Evolutionary conservation across 352 stramenopile species (phyloP).

Genomic region (Globisporangium solare): DNA sequence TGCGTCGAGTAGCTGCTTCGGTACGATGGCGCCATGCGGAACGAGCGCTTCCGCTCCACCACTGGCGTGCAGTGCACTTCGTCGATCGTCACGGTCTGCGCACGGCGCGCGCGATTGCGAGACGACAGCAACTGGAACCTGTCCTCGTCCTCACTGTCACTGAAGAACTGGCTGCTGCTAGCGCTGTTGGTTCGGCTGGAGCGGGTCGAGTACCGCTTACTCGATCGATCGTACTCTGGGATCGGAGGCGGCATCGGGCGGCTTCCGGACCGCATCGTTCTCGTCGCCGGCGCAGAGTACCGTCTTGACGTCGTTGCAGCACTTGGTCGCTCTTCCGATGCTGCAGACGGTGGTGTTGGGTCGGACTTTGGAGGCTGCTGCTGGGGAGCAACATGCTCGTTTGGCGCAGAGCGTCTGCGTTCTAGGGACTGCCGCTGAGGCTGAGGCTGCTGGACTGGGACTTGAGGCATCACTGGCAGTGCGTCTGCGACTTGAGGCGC

Average conservation of each 20-base stretch:
- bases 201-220: conserved; percentile 6
- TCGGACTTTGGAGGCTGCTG: neutral
- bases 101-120: conserved; percentile 24
- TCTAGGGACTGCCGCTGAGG: neutral
- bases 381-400: neutral
- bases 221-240: conserved; percentile 13
- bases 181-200: conserved; percentile 5
- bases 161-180: conserved; percentile 7
- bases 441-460: neutral
- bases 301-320: neutral
- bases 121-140: neutral
- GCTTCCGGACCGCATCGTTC: conserved; percentile 9
- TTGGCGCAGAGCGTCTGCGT: neutral
- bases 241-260: conserved; percentile 4
- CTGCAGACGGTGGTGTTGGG: neutral
- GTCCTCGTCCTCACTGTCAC: conserved; percentile 20
- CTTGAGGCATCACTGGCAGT: neutral
- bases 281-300: conserved; percentile 10
- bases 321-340: neutral
- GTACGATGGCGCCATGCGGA: conserved; percentile 15
- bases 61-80: conserved; percentile 17
- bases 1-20: conserved; percentile 5
- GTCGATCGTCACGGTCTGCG: conserved; percentile 37
- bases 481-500: neutral
- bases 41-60: conserved; percentile 15